Conservation (phyloP, 768 basidiomycete species). For the Mycena kentingensis region DNA sequence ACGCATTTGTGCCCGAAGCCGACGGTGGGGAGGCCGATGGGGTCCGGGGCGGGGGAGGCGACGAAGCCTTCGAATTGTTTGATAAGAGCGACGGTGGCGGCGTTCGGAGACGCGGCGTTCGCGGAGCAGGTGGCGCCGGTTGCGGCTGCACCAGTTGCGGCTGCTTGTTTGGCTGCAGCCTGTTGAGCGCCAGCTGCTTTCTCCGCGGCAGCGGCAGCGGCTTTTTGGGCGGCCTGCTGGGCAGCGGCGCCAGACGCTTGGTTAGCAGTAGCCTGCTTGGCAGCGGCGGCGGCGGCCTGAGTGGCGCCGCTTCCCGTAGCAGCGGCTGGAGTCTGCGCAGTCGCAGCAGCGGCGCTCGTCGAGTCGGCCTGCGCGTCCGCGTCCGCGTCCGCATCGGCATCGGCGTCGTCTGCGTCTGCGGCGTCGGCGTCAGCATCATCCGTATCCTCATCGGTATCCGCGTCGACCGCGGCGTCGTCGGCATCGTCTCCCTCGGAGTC, state of each 20-base stretch:
- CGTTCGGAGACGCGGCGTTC: slow-evolving; percentile 18
- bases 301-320: too few relatives aligned
- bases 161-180: neutral
- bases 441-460: slow-evolving; percentile 1
- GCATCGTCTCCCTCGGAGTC: neutral
- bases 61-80: slow-evolving; percentile 35
- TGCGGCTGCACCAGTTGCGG: slow-evolving; percentile 1
- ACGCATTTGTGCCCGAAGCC: slow-evolving; percentile 35
- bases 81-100: slow-evolving; percentile 31
- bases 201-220: too few relatives aligned
- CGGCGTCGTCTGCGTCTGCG: neutral
- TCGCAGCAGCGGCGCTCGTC: too few relatives aligned
- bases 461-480: neutral
- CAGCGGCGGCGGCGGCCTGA: too few relatives aligned
- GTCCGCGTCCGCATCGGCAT: slow-evolving; percentile 2
- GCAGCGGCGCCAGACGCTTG: too few relatives aligned
- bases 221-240: too few relatives aligned
- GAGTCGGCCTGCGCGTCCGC: neutral
- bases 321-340: too few relatives aligned
- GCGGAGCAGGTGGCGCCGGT: slow-evolving; percentile 1
- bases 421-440: neutral
- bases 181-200: too few relatives aligned
- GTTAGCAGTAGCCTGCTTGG: too few relatives aligned
- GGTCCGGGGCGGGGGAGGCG: slow-evolving; percentile 30
- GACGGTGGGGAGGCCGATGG: slow-evolving; percentile 34